Base-by-base conservation (phyloP, 768 basidiomycete species). In the Mycena pura region DNA sequence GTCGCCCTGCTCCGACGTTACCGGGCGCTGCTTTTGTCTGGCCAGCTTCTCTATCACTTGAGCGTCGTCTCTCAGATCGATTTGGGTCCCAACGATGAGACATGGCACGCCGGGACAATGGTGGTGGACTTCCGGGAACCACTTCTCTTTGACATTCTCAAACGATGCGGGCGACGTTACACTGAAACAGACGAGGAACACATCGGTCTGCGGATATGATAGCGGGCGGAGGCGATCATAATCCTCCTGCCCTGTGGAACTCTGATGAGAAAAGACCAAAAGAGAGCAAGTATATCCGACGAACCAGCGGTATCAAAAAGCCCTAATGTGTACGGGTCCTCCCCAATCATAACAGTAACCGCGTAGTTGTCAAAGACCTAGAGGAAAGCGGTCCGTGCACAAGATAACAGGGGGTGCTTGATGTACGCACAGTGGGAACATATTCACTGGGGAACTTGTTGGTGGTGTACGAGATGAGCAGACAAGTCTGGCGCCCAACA, bases 131-230 rank as follows among this genome's bases (percentile, higher is more conserved):
- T 99, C 97, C 6, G 97, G 97, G 86, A 99, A 97, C 97, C 97
- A 99, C 77, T 99, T 99, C 80, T 99, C 97, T 86, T 97, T 99
- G 72, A 99, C 96, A 90, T 99, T 99, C 79, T 99, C 97, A 73
- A 98, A 99, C 46, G 95, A 96, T 27, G 97, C 96, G 4, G 96
- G 97, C 10, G 93, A 95, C 39, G 96, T 98, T 69, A 99, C 97
- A 72, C 93, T 96, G 84, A 99, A 99, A 80, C 97, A 99, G 68
- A 99, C 96, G 58, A 99, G 84, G 86, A 99, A 99, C 58, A 99
- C 97, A 72, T 99, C 97, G 62, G 97, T 99, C 80, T 99, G 97
- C 31, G 97, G 97, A 84, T 99, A 99, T 73, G 96, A 98, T 80
- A 99, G 81, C 71, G 97, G 97, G 70, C 97, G 93, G 67, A 99